A percentile compares a stretch with the other conserved stretches of the same genome.
Evolutionary conservation across 2,329 filamentous ascomycete genomes (phyloP).

Genomic region (Ophiostoma piceae): DNA sequence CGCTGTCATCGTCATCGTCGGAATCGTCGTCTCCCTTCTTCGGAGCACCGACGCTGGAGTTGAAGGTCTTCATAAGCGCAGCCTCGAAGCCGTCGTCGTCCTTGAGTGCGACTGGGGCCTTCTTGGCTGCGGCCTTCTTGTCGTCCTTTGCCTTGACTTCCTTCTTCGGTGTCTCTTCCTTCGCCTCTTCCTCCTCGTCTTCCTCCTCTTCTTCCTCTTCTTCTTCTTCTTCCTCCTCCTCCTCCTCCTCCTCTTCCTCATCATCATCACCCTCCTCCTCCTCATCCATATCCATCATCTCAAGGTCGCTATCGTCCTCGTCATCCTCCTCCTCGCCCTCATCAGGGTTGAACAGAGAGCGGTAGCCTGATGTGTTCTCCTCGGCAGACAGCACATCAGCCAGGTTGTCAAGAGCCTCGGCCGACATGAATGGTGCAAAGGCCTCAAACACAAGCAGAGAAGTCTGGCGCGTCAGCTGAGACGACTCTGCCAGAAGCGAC

Average conservation of each 20-base stretch:
- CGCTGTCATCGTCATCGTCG: conserved; percentile 50
- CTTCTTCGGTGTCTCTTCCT: conserved; percentile 9
- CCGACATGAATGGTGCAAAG: conserved; percentile 70
- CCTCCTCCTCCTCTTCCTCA: conserved; percentile 38
- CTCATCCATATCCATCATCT: conserved; percentile 35
- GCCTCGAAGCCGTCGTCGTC: conserved; percentile 53
- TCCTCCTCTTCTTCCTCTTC: conserved; percentile 35
- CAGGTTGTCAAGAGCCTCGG: conserved; percentile 61
- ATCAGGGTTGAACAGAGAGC: conserved; percentile 69
- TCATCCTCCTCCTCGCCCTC: conserved; percentile 35
- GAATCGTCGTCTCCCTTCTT: conserved; percentile 54
- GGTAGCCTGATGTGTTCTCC: conserved; percentile 77
- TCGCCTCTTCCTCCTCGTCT: background rate
- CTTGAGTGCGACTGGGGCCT: background rate
- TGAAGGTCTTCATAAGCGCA: conserved; percentile 63
- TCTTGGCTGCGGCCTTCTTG: conserved; percentile 35
- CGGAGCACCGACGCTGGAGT: conserved; percentile 36
- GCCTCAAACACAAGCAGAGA: conserved; percentile 82
- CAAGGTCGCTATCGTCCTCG: conserved; percentile 40
- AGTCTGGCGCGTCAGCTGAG: conserved; percentile 76
- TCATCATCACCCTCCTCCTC: conserved; percentile 41
- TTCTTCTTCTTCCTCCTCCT: conserved; percentile 33
- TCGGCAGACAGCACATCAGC: conserved; percentile 67
- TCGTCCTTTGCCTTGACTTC: conserved; percentile 10
- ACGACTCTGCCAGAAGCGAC: conserved; percentile 82